These are phyloP conservation scores for Gaeumannomyces sp. DNA, from an alignment of 2,329 filamentous ascomycete species.

Conservation along the genomic window DNA sequence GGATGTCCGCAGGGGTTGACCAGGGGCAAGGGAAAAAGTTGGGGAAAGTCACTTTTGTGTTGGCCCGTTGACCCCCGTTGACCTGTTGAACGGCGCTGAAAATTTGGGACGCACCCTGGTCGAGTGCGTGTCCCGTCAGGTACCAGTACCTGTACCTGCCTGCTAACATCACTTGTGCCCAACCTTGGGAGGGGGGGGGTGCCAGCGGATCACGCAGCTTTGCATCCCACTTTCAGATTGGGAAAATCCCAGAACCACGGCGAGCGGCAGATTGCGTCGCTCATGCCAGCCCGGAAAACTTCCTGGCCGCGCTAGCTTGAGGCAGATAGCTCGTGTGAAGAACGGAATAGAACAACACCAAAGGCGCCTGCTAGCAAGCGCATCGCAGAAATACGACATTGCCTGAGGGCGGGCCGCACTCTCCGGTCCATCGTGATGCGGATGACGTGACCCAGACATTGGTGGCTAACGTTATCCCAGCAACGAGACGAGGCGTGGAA, in stretches of 20 bases:
- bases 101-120: slow-evolving; percentile 13
- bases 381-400: not conserved
- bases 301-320: not conserved
- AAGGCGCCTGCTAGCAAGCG: not conserved
- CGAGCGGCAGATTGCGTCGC: not conserved
- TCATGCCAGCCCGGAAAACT: not conserved
- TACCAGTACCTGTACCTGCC: slow-evolving; percentile 13
- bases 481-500: no score
- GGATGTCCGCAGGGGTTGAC: slow-evolving; percentile 4
- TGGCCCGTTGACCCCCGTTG: slow-evolving; percentile 23
- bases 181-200: not conserved
- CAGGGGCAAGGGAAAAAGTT: slow-evolving; percentile 19
- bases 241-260: not conserved
- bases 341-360: no score
- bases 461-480: not conserved
- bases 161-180: not conserved
- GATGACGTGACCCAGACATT: not conserved
- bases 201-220: not conserved
- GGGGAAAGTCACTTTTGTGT: slow-evolving; percentile 22
- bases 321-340: not conserved
- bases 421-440: not conserved
- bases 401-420: not conserved
- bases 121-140: slow-evolving; percentile 4
- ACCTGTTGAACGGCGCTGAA: slow-evolving; percentile 20
- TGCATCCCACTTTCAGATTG: not conserved